Evolutionary conservation across 1,284 basidiomycete species (phyloP).

Genomic region (Serendipita sp.): DNA sequence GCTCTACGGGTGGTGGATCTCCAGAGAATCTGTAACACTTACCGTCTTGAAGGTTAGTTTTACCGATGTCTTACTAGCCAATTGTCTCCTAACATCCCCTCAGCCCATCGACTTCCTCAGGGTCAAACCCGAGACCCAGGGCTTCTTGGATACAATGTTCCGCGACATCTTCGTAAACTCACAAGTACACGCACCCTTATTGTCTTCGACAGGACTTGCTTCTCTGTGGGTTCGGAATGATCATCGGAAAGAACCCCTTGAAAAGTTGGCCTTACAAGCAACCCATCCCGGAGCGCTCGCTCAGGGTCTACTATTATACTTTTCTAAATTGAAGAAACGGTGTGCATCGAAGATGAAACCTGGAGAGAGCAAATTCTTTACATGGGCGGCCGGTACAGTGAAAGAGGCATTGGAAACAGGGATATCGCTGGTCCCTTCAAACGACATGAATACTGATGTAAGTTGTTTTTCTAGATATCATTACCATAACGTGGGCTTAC

Average conservation of each 20-base stretch:
- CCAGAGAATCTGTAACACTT: slow-evolving; percentile 56
- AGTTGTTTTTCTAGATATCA: no score
- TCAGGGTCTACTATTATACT: slow-evolving; percentile 52
- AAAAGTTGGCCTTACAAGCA: slow-evolving; percentile 59
- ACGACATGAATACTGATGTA: no score
- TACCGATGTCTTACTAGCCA: background rate
- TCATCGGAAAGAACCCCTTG: slow-evolving; percentile 24
- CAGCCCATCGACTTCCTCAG: slow-evolving; percentile 76
- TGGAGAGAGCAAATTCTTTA: slow-evolving; percentile 33
- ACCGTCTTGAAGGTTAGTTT: slow-evolving; percentile 64
- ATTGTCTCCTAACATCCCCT: background rate
- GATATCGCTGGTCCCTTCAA: background rate
- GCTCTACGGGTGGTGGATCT: slow-evolving; percentile 76
- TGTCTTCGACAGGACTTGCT: slow-evolving; percentile 40
- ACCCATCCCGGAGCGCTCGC: slow-evolving; percentile 43
- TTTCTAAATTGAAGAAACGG: slow-evolving; percentile 38
- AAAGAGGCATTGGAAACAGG: background rate
- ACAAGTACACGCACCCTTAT: slow-evolving; percentile 31
- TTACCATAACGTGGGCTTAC: no score
- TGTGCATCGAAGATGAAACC: slow-evolving; percentile 24
- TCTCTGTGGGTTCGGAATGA: no score
- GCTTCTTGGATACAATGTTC: slow-evolving; percentile 60
- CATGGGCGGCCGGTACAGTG: slow-evolving; percentile 11
- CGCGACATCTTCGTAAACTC: slow-evolving; percentile 53
- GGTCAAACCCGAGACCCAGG: slow-evolving; percentile 45